A percentile compares a stretch with the other conserved stretches of the same genome.
phyloP scores from a whole-genome alignment of 768 basidiomycete genomes.

The Pulveroboletus frians region DNA sequence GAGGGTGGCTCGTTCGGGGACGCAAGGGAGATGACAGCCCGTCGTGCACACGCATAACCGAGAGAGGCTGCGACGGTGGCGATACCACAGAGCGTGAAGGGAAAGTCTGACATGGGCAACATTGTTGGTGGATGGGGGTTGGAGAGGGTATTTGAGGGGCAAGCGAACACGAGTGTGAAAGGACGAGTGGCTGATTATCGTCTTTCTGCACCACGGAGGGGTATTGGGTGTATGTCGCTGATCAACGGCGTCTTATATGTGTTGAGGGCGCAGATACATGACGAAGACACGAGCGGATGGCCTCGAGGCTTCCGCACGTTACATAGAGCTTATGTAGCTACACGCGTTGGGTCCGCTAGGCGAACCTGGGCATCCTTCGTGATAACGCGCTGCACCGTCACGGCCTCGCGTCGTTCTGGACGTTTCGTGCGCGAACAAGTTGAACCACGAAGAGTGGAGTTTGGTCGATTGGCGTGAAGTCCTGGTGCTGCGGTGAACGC shows the following conservation, averaged over 20 bases:
- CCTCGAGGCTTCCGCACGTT: conserved; percentile 31
- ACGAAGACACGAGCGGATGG: conserved; percentile 22
- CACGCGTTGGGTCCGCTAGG: conserved; percentile 19
- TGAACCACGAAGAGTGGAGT: too few relatives aligned
- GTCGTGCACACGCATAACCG: conserved; percentile 52
- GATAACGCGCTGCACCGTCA: conserved; percentile 16
- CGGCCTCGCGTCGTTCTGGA: conserved; percentile 10
- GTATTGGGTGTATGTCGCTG: conserved; percentile 17
- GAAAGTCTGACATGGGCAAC: conserved; percentile 50
- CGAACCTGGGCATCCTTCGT: neutral
- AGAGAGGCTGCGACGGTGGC: conserved; percentile 58
- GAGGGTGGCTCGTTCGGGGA: conserved; percentile 12
- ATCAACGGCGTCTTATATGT: conserved; percentile 32
- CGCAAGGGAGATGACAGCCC: conserved; percentile 21
- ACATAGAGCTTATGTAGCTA: conserved; percentile 1
- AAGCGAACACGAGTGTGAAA: conserved; percentile 12
- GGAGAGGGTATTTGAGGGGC: conserved; percentile 19
- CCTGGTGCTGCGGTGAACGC: too few relatives aligned
- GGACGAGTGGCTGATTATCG: conserved; percentile 19
- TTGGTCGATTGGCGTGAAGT: too few relatives aligned
- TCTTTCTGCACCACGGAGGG: conserved; percentile 11
- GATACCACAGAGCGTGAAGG: conserved; percentile 50
- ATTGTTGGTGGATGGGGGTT: conserved; percentile 24
- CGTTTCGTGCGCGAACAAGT: neutral
- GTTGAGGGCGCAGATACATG: conserved; percentile 18